Evolutionary conservation across 176 grass and related monocot species (phyloP).

Genomic region (Carex myosuroides): DNA sequence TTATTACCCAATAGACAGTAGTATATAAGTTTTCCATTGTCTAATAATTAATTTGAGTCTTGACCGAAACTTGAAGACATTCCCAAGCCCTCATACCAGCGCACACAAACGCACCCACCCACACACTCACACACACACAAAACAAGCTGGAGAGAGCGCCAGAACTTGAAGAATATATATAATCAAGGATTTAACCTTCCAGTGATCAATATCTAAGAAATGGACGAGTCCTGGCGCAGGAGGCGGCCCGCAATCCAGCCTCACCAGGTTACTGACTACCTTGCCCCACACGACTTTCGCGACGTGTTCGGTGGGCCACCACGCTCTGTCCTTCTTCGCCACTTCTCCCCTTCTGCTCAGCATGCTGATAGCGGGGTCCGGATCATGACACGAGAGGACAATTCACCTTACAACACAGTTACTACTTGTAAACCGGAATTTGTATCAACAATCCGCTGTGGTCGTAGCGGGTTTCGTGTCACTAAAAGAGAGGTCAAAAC

Average conservation of each 20-base stretch:
- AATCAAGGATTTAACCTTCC: background rate
- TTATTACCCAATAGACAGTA: background rate
- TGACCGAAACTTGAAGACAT: background rate
- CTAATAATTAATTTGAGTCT: background rate
- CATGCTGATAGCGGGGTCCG: background rate
- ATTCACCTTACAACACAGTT: background rate
- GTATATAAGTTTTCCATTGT: background rate
- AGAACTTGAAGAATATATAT: background rate
- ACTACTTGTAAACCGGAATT: background rate
- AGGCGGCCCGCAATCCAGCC: conserved; percentile 46
- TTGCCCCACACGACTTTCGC: conserved; percentile 54
- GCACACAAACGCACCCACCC: background rate
- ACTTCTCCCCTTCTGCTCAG: conserved; percentile 32
- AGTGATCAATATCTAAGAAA: background rate
- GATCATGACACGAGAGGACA: conserved; percentile 10
- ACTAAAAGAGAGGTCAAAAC: background rate
- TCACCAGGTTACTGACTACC: conserved; percentile 18
- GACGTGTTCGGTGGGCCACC: conserved; percentile 92
- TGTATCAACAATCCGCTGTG: background rate
- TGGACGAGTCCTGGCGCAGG: conserved; percentile 80
- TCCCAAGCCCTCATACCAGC: background rate
- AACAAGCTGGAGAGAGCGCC: background rate
- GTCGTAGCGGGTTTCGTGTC: background rate
- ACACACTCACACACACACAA: conserved; percentile 1
- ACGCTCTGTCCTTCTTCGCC: conserved; percentile 66